Evolutionary conservation across 345 rosid species (phyloP).

Genomic region (Toxicodendron radicans): DNA sequence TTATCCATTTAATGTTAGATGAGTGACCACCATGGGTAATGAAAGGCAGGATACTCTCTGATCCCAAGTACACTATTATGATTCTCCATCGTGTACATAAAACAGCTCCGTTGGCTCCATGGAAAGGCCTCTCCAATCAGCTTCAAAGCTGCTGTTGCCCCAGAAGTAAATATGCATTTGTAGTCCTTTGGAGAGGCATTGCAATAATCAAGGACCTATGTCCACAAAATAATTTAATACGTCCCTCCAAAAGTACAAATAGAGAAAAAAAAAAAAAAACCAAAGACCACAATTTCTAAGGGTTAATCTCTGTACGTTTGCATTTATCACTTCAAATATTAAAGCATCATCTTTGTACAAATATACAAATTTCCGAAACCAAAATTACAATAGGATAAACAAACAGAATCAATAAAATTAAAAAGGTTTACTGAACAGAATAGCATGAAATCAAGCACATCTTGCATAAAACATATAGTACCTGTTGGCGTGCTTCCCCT

Average conservation of each 20-base stretch:
- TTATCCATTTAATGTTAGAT: no score
- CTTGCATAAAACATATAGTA: constrained; percentile 25
- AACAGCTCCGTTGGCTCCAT: constrained; percentile 66
- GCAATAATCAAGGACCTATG: constrained; percentile 80
- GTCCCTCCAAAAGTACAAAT: constrained; percentile 10
- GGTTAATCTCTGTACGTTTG: background rate
- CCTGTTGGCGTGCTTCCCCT: constrained; percentile 81
- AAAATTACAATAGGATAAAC: background rate
- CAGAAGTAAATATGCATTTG: constrained; percentile 90
- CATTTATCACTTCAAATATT: background rate
- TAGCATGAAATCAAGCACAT: background rate
- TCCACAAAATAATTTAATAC: constrained; percentile 1
- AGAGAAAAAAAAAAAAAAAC: background rate
- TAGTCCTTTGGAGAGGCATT: constrained; percentile 86
- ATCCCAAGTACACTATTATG: constrained; percentile 98
- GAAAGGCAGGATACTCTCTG: constrained; percentile 76
- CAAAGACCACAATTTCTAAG: background rate
- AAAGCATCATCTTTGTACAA: background rate
- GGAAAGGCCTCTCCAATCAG: constrained; percentile 94
- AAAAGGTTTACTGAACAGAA: background rate
- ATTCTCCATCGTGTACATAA: constrained; percentile 87
- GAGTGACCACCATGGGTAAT: background rate
- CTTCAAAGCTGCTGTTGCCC: constrained; percentile 92
- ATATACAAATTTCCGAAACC: background rate
- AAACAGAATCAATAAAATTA: no score